phyloP scores from a whole-genome alignment of 1,284 basidiomycete genomes.

The Papiliotrema nemorosa region DNA sequence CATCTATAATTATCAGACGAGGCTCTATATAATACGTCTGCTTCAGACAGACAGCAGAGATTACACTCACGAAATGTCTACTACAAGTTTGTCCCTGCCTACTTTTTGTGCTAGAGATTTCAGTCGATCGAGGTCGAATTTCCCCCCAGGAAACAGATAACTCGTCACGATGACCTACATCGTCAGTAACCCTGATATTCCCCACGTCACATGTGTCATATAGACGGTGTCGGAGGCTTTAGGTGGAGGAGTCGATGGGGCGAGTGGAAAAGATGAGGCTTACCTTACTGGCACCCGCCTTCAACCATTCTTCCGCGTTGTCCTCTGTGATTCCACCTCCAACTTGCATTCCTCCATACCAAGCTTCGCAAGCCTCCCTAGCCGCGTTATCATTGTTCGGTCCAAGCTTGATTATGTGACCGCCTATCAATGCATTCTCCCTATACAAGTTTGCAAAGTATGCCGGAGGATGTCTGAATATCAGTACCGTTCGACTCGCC shows the following conservation, averaged over 20 bases:
- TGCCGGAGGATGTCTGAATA: slow-evolving; percentile 66
- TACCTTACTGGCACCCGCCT: slow-evolving; percentile 88
- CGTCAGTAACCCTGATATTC: too few species aligned
- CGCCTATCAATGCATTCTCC: slow-evolving; percentile 67
- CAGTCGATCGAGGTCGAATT: slow-evolving; percentile 73
- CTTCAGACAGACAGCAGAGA: too few species aligned
- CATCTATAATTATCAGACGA: slow-evolving; percentile 61
- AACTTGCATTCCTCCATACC: slow-evolving; percentile 83
- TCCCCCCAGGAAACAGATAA: slow-evolving; percentile 79
- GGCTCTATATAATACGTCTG: not conserved
- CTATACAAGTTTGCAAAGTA: slow-evolving; percentile 81
- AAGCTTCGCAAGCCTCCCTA: slow-evolving; percentile 70
- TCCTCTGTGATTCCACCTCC: slow-evolving; percentile 84
- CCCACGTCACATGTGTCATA: too few species aligned
- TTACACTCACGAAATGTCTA: slow-evolving; percentile 78
- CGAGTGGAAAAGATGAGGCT: too few species aligned
- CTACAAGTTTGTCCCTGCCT: slow-evolving; percentile 83
- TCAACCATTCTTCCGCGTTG: slow-evolving; percentile 83
- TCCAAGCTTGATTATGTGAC: slow-evolving; percentile 96
- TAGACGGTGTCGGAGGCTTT: too few species aligned
- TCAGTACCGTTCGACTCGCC: not conserved
- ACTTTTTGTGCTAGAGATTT: slow-evolving; percentile 62
- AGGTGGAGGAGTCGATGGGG: too few species aligned
- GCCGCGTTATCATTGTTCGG: slow-evolving; percentile 82
- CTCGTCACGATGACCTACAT: slow-evolving; percentile 94